A percentile compares a stretch with the other conserved stretches of the same genome.
phyloP scores from a whole-genome alignment of 2,329 filamentous ascomycete species.

The Westerdykella sp. region DNA sequence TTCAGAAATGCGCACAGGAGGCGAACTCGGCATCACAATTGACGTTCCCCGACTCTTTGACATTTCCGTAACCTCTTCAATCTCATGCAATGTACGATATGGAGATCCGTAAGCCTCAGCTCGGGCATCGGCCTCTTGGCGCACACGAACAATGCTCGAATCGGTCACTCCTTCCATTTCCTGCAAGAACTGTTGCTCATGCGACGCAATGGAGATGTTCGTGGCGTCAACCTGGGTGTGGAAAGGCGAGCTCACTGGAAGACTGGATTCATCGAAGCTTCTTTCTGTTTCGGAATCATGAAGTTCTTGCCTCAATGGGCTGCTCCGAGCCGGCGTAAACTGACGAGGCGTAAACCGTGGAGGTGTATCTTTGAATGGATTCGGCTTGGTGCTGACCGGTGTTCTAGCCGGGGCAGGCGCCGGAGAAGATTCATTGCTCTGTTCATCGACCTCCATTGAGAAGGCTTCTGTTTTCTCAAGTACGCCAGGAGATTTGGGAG shows the following conservation, averaged over 20 bases:
- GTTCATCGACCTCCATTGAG: not conserved
- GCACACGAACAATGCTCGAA: conserved; percentile 25
- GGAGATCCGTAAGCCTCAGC: conserved; percentile 30
- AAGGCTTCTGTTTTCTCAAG: not conserved
- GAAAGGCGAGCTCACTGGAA: conserved; percentile 33
- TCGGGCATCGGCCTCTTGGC: conserved; percentile 30
- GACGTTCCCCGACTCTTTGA: conserved; percentile 8
- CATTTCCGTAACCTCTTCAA: conserved; percentile 6
- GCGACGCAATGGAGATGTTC: conserved; percentile 22
- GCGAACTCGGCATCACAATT: no score
- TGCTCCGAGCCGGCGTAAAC: conserved; percentile 29
- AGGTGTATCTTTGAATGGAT: conserved; percentile 29
- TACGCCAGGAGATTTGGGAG: not conserved
- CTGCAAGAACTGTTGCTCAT: conserved; percentile 25
- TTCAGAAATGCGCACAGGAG: no score
- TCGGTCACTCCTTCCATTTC: conserved; percentile 26
- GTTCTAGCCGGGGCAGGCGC: conserved; percentile 7
- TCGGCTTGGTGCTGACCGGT: conserved; percentile 11
- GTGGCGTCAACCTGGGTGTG: conserved; percentile 22
- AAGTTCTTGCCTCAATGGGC: conserved; percentile 29
- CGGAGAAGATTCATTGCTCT: not conserved
- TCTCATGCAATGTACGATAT: conserved; percentile 11
- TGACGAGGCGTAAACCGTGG: conserved; percentile 22
- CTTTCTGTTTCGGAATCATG: conserved; percentile 20
- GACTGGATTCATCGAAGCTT: conserved; percentile 22